Conservation (phyloP, 805 yeast species). For the Barnettozyma salicaria region DNA sequence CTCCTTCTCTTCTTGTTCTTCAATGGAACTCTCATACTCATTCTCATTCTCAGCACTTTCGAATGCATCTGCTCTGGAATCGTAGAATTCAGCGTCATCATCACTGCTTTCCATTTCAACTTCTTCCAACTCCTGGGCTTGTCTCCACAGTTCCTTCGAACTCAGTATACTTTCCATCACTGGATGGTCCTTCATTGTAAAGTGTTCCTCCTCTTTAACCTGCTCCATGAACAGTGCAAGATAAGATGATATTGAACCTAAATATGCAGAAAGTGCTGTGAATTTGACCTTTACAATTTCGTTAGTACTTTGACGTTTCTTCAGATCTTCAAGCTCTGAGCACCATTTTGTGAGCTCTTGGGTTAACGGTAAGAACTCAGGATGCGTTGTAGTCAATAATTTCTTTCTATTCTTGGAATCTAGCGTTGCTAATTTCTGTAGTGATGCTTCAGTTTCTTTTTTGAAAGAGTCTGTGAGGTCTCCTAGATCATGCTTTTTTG, state of each 20-base stretch:
- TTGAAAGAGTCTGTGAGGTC: conserved; percentile 21
- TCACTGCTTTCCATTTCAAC: no score
- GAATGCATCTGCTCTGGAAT: no score
- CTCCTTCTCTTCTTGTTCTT: background rate
- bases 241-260: conserved; percentile 74
- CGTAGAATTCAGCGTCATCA: no score
- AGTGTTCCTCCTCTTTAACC: conserved; percentile 46
- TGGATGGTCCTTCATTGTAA: conserved; percentile 77
- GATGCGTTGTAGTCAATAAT: conserved; percentile 57
- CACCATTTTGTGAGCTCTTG: conserved; percentile 48
- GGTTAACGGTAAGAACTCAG: conserved; percentile 77
- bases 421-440: conserved; percentile 42
- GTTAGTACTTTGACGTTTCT: conserved; percentile 23
- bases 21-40: no score
- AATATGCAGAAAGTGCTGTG: conserved; percentile 70
- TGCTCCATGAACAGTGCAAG: conserved; percentile 66
- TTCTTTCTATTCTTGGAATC: conserved; percentile 47
- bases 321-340: conserved; percentile 36
- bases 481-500: conserved; percentile 39
- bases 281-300: conserved; percentile 45
- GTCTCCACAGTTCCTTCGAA: conserved; percentile 85
- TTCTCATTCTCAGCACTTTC: no score
- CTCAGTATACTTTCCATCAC: conserved; percentile 83
- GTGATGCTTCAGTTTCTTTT: conserved; percentile 27
- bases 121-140: conserved; percentile 52